Percentiles rank a stretch among this genome's conserved stretches.
These are phyloP conservation scores for Scheffersomyces parashehatae DNA, from an alignment of 1,139 yeast species.

Conservation along the genomic window DNA sequence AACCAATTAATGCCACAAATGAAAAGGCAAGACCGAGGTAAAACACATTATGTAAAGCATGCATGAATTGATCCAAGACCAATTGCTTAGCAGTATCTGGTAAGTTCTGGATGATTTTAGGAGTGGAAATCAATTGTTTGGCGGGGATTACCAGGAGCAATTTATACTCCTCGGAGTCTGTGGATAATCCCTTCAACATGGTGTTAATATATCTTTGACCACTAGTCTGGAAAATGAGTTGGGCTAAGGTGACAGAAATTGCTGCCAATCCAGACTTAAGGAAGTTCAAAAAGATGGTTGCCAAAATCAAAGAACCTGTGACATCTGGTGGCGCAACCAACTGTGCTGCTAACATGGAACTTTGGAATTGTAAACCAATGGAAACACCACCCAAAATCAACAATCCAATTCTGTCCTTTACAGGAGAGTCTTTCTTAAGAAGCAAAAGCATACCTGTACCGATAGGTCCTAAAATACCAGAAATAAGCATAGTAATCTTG, in stretches of 20 bases:
- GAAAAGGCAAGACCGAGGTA: slow-evolving; percentile 40
- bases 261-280: slow-evolving; percentile 49
- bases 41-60: slow-evolving; percentile 38
- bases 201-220: slow-evolving; percentile 10
- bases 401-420: slow-evolving; percentile 47
- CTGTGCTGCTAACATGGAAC: slow-evolving; percentile 51
- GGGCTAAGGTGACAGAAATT: slow-evolving; percentile 42
- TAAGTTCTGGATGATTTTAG: slow-evolving; percentile 19
- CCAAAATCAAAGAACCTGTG: slow-evolving; percentile 48
- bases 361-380: slow-evolving; percentile 53
- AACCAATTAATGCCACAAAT: slow-evolving; percentile 26
- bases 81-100: slow-evolving; percentile 17
- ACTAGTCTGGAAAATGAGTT: slow-evolving; percentile 3
- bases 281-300: slow-evolving; percentile 48
- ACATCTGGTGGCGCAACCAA: slow-evolving; percentile 48
- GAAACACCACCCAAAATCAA: slow-evolving; percentile 54
- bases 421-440: slow-evolving; percentile 34
- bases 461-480: slow-evolving; percentile 42
- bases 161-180: slow-evolving; percentile 17
- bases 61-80: slow-evolving; percentile 33
- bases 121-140: slow-evolving; percentile 18
- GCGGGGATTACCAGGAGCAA: slow-evolving; percentile 15
- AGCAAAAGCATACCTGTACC: slow-evolving; percentile 53
- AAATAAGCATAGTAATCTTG: slow-evolving; percentile 46
- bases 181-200: slow-evolving; percentile 14